Evolutionary conservation across 441 rosid species (phyloP), one percentile per base, ranked within the genome.

Genomic region (Geranium incanum): DNA sequence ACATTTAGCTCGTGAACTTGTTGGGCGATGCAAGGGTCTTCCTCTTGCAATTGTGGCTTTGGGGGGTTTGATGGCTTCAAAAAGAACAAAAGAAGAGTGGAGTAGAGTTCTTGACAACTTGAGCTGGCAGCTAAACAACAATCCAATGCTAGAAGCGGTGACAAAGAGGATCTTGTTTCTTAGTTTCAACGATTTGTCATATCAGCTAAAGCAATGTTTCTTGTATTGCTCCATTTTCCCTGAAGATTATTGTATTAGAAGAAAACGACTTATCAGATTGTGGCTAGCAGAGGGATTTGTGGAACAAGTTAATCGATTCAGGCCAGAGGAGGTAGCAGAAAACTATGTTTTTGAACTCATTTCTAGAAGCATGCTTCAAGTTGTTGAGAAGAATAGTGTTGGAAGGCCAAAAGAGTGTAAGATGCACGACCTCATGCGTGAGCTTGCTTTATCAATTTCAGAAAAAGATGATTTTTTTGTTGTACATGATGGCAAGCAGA

Each of bases 201-300:
- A 67, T 72, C 45, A 59, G 3, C 80, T 79, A 37, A 81, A 81
- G 76, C 79, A 74, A 36, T 82, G 82, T n/a, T 82, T 82, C 75
- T 71, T 84, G 18, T 77, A 80, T 28, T 80, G 83, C 33, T 74
- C 72, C 43, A 9, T 80, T 4, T 84, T 80, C 60, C 84, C 82
- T 0, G 71, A 75, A 72, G 82, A 77, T 62, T 71, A 70, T 60
- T 8, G 3, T 19, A 70, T 84, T 66, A 36, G 55, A 36, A 73
- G 79, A 6, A 79, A 80, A 36, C 72, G 72, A 70, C 62, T 84
- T 0, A 41, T 78, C 36, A 77, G 77, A 70, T 70, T 76, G 50
- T 80, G 85, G 84, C 74, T 84, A 74, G 78, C 79, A 11, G 80
- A 79, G 68, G 79, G 79, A 28, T 82, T 82, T 68, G 60, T 79